phyloP scores from a whole-genome alignment of 140 eudicot genomes.

The Stevia rebaudiana region DNA sequence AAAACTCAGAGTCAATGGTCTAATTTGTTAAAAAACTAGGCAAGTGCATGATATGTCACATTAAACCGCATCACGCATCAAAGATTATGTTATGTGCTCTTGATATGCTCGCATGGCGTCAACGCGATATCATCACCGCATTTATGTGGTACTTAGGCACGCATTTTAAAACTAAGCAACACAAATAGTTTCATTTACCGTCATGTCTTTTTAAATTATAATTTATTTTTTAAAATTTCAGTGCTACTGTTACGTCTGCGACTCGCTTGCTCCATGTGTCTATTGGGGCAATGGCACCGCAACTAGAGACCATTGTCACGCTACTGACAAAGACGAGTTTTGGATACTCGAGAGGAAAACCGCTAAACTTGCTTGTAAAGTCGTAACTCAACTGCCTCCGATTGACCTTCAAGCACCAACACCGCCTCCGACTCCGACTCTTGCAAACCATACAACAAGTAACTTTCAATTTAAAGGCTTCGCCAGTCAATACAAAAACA shows the following conservation, averaged over 20 bases:
- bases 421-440: conserved; percentile 20
- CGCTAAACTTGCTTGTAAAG: conserved; percentile 25
- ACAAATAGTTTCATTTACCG: conserved; percentile 4
- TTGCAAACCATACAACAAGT: conserved; percentile 16
- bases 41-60: no score
- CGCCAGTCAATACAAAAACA: conserved; percentile 24
- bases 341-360: conserved; percentile 55
- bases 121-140: no score
- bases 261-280: conserved; percentile 74
- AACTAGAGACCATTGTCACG: conserved; percentile 62
- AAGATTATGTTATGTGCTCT: no score
- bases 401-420: conserved; percentile 16
- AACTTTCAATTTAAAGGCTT: conserved; percentile 19
- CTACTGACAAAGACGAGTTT: conserved; percentile 52
- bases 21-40: no score
- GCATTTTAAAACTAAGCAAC: no score
- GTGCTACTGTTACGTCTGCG: conserved; percentile 96
- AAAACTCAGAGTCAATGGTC: no score
- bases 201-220: conserved; percentile 8
- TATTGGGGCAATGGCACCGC: conserved; percentile 63
- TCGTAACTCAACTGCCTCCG: conserved; percentile 2
- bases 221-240: conserved; percentile 33
- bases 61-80: no score
- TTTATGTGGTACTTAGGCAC: no score
- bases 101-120: no score